These are phyloP conservation scores for Sphaerulina populicola DNA, from an alignment of 2,329 filamentous ascomycete genomes.

Conservation along the genomic window DNA sequence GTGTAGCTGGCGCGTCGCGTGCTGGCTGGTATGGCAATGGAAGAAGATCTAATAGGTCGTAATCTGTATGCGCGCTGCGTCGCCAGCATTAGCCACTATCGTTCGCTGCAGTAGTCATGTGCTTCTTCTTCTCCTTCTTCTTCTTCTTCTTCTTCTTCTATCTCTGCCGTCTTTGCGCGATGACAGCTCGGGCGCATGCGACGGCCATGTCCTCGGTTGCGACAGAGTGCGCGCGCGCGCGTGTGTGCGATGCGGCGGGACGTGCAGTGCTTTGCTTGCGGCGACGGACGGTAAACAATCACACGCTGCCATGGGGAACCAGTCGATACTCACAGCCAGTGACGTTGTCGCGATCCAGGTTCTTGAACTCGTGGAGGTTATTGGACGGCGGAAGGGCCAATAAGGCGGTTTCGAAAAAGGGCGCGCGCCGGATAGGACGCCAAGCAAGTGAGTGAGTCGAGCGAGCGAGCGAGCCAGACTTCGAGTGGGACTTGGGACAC, in stretches of 20 bases:
- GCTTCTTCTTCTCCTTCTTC: no score
- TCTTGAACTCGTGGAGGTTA: constrained; percentile 8
- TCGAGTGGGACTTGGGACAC: no score
- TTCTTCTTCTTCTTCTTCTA: no score
- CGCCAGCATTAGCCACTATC: constrained; percentile 4
- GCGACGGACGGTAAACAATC: constrained; percentile 12
- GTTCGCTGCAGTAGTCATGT: not conserved
- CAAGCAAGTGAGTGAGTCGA: no score
- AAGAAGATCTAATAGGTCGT: not conserved
- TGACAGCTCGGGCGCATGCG: not conserved
- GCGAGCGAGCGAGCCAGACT: no score
- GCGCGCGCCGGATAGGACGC: not conserved
- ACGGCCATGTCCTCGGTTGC: constrained; percentile 3
- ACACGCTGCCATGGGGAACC: constrained; percentile 7
- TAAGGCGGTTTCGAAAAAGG: constrained; percentile 1
- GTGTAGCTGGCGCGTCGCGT: constrained; percentile 8
- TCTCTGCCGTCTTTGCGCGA: not conserved
- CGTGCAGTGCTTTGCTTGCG: not conserved
- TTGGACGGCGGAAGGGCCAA: constrained; percentile 9
- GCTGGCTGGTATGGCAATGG: not conserved
- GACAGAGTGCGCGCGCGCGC: constrained; percentile 1
- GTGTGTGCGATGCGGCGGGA: constrained; percentile 2
- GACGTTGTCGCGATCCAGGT: constrained; percentile 12
- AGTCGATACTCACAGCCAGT: constrained; percentile 12
- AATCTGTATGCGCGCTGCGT: constrained; percentile 1